Evolutionary conservation across 176 grass and related monocot genomes (phyloP), one percentile per base, ranked within the genome.

Genomic region (Cenchrus fungigraminus): DNA sequence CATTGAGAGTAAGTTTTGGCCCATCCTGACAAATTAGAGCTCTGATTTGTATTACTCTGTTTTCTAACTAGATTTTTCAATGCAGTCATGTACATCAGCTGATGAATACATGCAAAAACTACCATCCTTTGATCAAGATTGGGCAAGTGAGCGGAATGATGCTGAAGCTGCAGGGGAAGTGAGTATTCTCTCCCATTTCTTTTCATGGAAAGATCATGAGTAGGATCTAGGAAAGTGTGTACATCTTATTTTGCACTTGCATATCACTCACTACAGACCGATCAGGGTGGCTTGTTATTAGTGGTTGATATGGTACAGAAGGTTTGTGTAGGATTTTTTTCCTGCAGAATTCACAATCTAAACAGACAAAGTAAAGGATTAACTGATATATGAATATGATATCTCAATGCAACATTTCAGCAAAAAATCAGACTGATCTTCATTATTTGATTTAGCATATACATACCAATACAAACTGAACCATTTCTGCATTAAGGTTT

Each of bases 71-170:
- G 16, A 47, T 17, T 25, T 31, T 67, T 15, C 63, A 28, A 34
- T 90, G 49, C 83, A 97, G 94, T 90, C 68, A 78, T 97, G 94
- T 75, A 86, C 91, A 20, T 87, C 91, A 42, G 82, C 87, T 2
- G 84, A 97, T 68, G 94, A 97, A 83, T 97, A 86, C 76, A 97
- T 94, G 89, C 81, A 91, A 84, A 88, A 88, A 61, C 37, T 97
- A 19, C 89, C 91, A n/a, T 78, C 86, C 59, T 97, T 92, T 55
- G 91, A 97, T 46, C 40, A 87, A 37, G 89, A 90, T 11, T 83
- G 89, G 81, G 57, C 85, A 17, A 86, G 63, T 62, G 87, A 97
- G 78, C 53, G 59, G 76, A 85, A 90, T 42, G 82, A 90, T 88
- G 94, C 94, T 73, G 90, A 87, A 71, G 74, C 83, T 86, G 76